Evolutionary conservation across 2,329 filamentous ascomycete species (phyloP).

Genomic region (Pseudonectria buxi): DNA sequence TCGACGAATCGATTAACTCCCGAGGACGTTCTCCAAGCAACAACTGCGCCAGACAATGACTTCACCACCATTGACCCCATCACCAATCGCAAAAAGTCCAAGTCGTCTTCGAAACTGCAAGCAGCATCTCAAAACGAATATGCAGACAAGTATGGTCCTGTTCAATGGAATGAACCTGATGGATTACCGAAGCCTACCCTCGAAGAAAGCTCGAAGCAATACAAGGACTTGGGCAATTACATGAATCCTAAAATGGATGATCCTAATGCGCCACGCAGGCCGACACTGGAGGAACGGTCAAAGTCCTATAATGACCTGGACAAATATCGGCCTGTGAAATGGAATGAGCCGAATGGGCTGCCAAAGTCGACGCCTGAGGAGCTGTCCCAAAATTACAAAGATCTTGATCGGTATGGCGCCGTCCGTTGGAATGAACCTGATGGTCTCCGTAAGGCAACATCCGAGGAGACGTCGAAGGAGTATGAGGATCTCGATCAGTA

Average conservation of each 20-base stretch:
- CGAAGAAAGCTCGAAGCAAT: conserved; percentile 26
- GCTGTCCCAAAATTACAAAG: conserved; percentile 25
- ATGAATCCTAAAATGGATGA: conserved; percentile 23
- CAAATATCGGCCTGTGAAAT: conserved; percentile 21
- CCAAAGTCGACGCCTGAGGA: conserved; percentile 19
- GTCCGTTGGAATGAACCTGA: conserved; percentile 23
- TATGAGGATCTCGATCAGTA: conserved; percentile 37
- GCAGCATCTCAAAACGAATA: conserved; percentile 25
- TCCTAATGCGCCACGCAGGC: conserved; percentile 18
- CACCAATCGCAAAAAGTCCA: conserved; percentile 46
- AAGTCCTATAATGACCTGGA: conserved; percentile 27
- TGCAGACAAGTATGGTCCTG: conserved; percentile 31
- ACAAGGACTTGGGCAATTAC: conserved; percentile 32
- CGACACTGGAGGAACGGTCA: conserved; percentile 23
- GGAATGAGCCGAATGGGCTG: conserved; percentile 20
- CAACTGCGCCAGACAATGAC: conserved; percentile 11
- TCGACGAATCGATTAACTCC: conserved; percentile 13
- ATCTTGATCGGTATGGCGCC: conserved; percentile 25
- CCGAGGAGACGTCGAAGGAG: conserved; percentile 30
- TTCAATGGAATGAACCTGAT: conserved; percentile 24
- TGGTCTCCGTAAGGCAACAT: conserved; percentile 14
- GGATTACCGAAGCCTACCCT: conserved; percentile 13
- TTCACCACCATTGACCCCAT: conserved; percentile 46
- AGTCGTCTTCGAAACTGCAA: conserved; percentile 12
- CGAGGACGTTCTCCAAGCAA: conserved; percentile 19